Conservation (phyloP, 306 rosid species). For the Begonia peltatifolia region DNA sequence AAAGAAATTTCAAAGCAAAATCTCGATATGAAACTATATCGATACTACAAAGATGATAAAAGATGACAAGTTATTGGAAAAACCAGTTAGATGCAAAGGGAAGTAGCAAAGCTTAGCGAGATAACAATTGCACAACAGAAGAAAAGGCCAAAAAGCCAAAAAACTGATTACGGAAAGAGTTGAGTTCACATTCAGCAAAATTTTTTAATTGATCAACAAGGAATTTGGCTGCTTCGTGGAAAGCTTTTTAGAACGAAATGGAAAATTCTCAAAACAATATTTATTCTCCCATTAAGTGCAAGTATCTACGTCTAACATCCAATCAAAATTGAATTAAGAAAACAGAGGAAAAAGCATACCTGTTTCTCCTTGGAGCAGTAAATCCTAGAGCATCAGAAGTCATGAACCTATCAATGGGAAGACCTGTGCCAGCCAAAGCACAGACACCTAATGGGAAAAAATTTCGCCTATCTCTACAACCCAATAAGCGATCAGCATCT, state of each 20-base stretch:
- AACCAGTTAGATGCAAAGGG: not conserved
- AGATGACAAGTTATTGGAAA: constrained; percentile 8
- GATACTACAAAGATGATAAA: constrained; percentile 8
- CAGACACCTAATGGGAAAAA: constrained; percentile 83
- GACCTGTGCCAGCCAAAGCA: constrained; percentile 98
- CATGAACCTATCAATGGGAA: constrained; percentile 99
- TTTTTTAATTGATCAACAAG: no score
- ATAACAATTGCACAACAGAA: not conserved
- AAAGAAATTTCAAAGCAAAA: constrained; percentile 74
- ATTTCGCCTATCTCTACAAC: constrained; percentile 79
- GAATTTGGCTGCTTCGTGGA: no score
- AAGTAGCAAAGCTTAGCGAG: not conserved
- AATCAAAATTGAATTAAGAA: no score
- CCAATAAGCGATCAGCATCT: constrained; percentile 70
- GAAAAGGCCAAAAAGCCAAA: not conserved
- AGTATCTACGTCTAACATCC: no score
- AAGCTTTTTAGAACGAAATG: no score
- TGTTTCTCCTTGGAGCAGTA: constrained; percentile 82
- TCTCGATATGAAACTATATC: constrained; percentile 85
- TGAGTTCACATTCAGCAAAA: no score
- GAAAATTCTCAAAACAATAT: no score
- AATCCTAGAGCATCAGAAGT: constrained; percentile 72
- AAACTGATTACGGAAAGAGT: no score
- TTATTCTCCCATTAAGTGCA: no score
- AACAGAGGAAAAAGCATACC: constrained; percentile 22